phyloP scores from a whole-genome alignment of 495 filamentous ascomycete genomes.

The Xylaria venustula region DNA sequence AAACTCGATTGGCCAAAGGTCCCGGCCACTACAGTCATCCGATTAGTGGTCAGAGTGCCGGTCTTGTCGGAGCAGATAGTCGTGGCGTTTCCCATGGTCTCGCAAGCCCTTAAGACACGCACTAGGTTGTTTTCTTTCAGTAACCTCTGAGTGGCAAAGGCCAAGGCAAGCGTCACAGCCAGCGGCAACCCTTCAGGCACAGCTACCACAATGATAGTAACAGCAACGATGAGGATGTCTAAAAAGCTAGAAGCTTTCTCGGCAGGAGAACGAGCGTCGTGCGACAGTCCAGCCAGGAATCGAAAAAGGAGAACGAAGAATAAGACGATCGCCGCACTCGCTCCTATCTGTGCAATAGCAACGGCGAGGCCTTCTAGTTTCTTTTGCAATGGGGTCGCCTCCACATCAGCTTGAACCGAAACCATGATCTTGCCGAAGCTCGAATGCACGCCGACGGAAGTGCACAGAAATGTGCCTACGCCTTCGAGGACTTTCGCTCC shows the following conservation, averaged over 20 bases:
- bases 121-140: constrained; percentile 82
- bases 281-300: constrained; percentile 63
- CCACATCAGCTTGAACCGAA: constrained; percentile 72
- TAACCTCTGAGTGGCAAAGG: constrained; percentile 78
- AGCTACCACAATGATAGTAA: constrained; percentile 80
- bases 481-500: constrained; percentile 79
- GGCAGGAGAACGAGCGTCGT: constrained; percentile 41
- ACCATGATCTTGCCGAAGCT: constrained; percentile 80
- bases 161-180: constrained; percentile 77
- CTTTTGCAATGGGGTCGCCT: constrained; percentile 74
- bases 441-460: constrained; percentile 69
- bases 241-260: constrained; percentile 74
- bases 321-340: constrained; percentile 64
- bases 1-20: constrained; percentile 62
- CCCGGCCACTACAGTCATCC: constrained; percentile 70
- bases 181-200: constrained; percentile 81
- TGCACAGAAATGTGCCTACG: constrained; percentile 76
- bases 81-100: constrained; percentile 87
- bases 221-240: constrained; percentile 76
- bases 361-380: constrained; percentile 75
- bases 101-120: constrained; percentile 71
- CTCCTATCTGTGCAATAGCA: constrained; percentile 75
- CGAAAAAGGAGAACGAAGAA: constrained; percentile 73
- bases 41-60: constrained; percentile 75
- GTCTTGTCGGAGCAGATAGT: constrained; percentile 86